Evolutionary conservation across 495 filamentous ascomycete species (phyloP).

Genomic region (Rostrohypoxylon terebratum): DNA sequence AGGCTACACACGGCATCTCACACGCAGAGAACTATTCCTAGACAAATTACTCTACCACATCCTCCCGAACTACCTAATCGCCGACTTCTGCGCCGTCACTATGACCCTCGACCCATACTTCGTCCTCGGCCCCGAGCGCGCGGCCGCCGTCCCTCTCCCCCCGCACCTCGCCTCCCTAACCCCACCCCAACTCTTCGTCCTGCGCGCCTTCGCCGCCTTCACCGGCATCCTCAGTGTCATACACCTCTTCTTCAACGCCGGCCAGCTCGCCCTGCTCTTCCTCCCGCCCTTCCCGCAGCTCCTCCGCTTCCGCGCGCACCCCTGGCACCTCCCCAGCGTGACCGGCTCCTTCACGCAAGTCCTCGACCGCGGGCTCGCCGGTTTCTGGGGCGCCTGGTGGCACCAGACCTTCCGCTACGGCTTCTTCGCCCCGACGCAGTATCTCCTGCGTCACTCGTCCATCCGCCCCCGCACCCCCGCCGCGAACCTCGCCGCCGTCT

Average conservation of each 20-base stretch:
- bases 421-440: slow-evolving; percentile 69
- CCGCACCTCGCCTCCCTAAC: slow-evolving; percentile 56
- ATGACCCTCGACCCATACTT: slow-evolving; percentile 85
- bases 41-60: slow-evolving; percentile 59
- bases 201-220: slow-evolving; percentile 63
- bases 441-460: slow-evolving; percentile 59
- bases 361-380: slow-evolving; percentile 73
- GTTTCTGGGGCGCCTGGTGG: slow-evolving; percentile 89
- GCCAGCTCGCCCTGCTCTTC: slow-evolving; percentile 60
- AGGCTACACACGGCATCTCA: slow-evolving; percentile 54
- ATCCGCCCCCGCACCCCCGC: slow-evolving; percentile 19
- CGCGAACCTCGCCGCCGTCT: slow-evolving; percentile 35
- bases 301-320: slow-evolving; percentile 60
- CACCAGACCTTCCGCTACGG: slow-evolving; percentile 85
- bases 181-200: slow-evolving; percentile 56
- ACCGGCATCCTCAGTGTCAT: slow-evolving; percentile 66
- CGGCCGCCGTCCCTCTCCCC: slow-evolving; percentile 60
- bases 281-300: slow-evolving; percentile 56
- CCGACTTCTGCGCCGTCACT: slow-evolving; percentile 74
- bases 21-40: slow-evolving; percentile 60
- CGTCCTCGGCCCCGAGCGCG: slow-evolving; percentile 57
- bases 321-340: slow-evolving; percentile 74
- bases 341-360: slow-evolving; percentile 70
- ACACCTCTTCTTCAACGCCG: slow-evolving; percentile 60
- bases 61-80: slow-evolving; percentile 66